phyloP scores from a whole-genome alignment of 73 alveolate species.

The Effrenium voratum region DNA sequence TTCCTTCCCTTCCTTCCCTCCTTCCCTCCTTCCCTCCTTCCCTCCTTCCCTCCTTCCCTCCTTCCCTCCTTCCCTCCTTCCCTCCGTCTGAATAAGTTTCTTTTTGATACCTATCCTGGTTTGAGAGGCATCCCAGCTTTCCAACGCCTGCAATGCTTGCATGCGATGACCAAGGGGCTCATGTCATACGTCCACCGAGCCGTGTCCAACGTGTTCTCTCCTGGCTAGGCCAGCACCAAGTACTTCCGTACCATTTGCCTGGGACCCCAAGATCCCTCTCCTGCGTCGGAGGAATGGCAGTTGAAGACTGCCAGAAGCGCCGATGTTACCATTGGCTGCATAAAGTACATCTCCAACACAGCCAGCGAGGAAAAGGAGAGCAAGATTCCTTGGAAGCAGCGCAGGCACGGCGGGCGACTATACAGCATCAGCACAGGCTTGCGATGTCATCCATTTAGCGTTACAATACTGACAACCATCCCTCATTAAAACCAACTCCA shows the following conservation, averaged over 20 bases:
- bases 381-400: not conserved
- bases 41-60: no score
- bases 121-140: not conserved
- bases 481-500: no score
- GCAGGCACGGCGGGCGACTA: not conserved
- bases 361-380: slow-evolving; percentile 56
- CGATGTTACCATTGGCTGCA: slow-evolving; percentile 83
- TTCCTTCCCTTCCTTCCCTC: no score
- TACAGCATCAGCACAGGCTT: not conserved
- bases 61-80: no score
- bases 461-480: no score
- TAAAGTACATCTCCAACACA: slow-evolving; percentile 46
- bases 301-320: slow-evolving; percentile 40
- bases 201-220: slow-evolving; percentile 21
- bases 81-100: no score
- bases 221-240: not conserved
- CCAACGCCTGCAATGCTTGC: no score
- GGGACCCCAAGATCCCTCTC: no score
- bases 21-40: no score
- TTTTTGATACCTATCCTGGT: not conserved
- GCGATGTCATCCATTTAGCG: no score
- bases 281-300: slow-evolving; percentile 25
- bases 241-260: no score
- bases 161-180: not conserved
- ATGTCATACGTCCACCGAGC: slow-evolving; percentile 20